These are phyloP conservation scores for Hippophae gyantsensis DNA, from an alignment of 306 rosid species.

Conservation along the genomic window DNA sequence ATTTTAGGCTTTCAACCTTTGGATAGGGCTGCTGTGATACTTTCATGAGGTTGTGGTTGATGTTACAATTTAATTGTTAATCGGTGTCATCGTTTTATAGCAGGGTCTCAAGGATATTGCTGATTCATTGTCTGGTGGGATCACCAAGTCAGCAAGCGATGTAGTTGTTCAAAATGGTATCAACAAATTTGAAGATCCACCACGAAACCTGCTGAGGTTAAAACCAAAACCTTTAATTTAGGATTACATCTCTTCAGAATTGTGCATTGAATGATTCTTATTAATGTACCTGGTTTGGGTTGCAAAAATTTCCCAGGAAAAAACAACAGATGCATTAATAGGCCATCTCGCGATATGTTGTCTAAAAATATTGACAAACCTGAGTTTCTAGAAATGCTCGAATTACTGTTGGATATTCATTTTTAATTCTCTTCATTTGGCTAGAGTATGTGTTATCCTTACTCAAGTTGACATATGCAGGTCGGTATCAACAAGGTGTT, in stretches of 20 bases:
- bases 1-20: too few relatives aligned
- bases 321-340: too few relatives aligned
- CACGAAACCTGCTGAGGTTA: conserved; percentile 50
- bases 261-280: not conserved
- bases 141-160: conserved; percentile 37
- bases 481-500: conserved; percentile 39
- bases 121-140: conserved; percentile 24
- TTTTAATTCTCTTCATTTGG: too few relatives aligned
- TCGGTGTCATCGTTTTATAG: conserved; percentile 5
- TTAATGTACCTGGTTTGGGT: too few relatives aligned
- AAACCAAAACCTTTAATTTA: conserved; percentile 12
- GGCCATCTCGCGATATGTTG: too few relatives aligned
- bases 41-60: not conserved
- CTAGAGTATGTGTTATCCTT: too few relatives aligned
- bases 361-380: too few relatives aligned
- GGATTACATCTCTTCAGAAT: not conserved
- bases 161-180: conserved; percentile 21
- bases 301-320: too few relatives aligned
- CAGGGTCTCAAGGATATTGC: conserved; percentile 80
- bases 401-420: too few relatives aligned
- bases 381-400: too few relatives aligned
- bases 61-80: not conserved
- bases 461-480: conserved; percentile 29
- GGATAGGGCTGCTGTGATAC: too few relatives aligned
- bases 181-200: conserved; percentile 27